Conservation (phyloP, 2,329 filamentous ascomycete species). For the Penicillium sp. region DNA sequence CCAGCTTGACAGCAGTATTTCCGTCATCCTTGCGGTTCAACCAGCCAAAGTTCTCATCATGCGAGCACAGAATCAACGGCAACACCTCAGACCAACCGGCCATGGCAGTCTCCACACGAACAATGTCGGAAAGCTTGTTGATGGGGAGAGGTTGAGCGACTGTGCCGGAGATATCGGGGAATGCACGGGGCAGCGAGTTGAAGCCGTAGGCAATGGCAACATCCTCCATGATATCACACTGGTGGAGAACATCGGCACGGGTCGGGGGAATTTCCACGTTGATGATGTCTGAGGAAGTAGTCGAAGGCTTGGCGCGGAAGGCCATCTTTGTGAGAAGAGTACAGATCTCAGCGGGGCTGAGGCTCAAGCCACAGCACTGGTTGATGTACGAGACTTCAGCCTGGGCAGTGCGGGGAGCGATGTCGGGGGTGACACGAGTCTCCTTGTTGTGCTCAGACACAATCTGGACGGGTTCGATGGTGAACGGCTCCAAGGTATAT, state of each 20-base stretch:
- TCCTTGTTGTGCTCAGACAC: slow-evolving; percentile 87
- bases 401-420: slow-evolving; percentile 72
- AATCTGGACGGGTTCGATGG: slow-evolving; percentile 89
- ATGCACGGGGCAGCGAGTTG: slow-evolving; percentile 86
- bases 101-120: slow-evolving; percentile 85
- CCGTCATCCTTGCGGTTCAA: slow-evolving; percentile 88
- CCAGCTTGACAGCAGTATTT: slow-evolving; percentile 76
- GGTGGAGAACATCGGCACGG: slow-evolving; percentile 89
- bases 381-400: slow-evolving; percentile 94
- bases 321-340: slow-evolving; percentile 86
- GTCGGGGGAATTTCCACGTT: slow-evolving; percentile 85
- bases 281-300: slow-evolving; percentile 66
- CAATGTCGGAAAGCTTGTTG: slow-evolving; percentile 93
- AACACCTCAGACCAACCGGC: slow-evolving; percentile 95
- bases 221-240: slow-evolving; percentile 99
- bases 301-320: slow-evolving; percentile 74
- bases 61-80: slow-evolving; percentile 92
- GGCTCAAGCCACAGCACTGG: slow-evolving; percentile 78
- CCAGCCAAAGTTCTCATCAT: slow-evolving; percentile 97
- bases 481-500: slow-evolving; percentile 85
- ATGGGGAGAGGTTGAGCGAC: slow-evolving; percentile 83
- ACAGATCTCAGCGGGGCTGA: slow-evolving; percentile 73
- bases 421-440: slow-evolving; percentile 75
- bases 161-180: slow-evolving; percentile 81
- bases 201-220: slow-evolving; percentile 95